Base-by-base conservation (phyloP, 306 rosid genomes). In the Leucaena leucocephala region DNA sequence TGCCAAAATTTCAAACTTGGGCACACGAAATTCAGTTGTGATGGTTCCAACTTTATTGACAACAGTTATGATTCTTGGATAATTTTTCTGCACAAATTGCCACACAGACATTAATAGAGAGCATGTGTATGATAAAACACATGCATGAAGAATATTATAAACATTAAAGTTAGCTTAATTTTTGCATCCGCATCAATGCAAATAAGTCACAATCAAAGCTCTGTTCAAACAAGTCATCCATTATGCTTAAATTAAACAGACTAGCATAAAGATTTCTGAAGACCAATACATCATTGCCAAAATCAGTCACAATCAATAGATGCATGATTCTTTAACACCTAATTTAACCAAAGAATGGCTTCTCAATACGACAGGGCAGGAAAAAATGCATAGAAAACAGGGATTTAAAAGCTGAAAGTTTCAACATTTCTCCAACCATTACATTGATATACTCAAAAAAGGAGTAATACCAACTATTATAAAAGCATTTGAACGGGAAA, bases 11-110 rank as follows among this genome's bases (percentile, higher is more conserved):
- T 95, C 98, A 65, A 91, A 93, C 78, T 87, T 86, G 21, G 98
- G 98, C 77, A 95, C 98, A 16, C 98, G 98, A 75, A 92, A 95
- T 80, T 92, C 94, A 80, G 92, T 95, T 67, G 90, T 85, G 57
- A 95, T 95, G 21, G 88, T 87, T 67, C 98, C 98, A 80, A 95
- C 94, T 89, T 95, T 95, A 85, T 95, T 95, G 61, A 90, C 98
- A 75, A 95, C 43, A 11, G 97, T 95, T 88, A 84, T 91, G 85
- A 95, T 92, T 85, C 98, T 90, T 52, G 98, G 98, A 86, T 87
- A 89, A 82, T 92, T 92, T 86, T 95, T 95, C 98, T 95, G 94
- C 84, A 76, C 2, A 78, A 45, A 80, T 50, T 65, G 71, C 62
- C 38, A 46, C 46, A 35, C 58, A 22, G 54, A 76, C 59, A 52